These are phyloP conservation scores for Bothriochloa decipiens DNA, from an alignment of 176 grass and related monocot species.

Conservation along the genomic window DNA sequence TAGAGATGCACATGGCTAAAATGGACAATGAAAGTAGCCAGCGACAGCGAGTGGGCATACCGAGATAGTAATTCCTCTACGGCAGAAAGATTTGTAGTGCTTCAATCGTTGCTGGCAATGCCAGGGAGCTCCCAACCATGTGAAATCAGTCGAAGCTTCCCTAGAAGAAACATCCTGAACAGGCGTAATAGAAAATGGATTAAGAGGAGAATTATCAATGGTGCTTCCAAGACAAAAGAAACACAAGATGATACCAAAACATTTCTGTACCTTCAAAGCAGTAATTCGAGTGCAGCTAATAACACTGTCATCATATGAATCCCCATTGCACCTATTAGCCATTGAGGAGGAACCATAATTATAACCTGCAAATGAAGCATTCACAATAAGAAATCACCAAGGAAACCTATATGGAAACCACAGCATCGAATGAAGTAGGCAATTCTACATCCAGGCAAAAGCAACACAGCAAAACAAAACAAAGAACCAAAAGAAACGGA, in stretches of 20 bases:
- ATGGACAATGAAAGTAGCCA: not conserved
- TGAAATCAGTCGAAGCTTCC: slow-evolving; percentile 53
- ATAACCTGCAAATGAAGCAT: slow-evolving; percentile 47
- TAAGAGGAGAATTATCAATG: slow-evolving; percentile 8
- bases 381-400: not conserved
- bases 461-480: not conserved
- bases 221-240: slow-evolving; percentile 3
- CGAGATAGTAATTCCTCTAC: slow-evolving; percentile 80
- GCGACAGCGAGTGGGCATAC: slow-evolving; percentile 44
- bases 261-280: slow-evolving; percentile 58
- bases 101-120: slow-evolving; percentile 70
- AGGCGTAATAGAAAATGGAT: not conserved
- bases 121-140: slow-evolving; percentile 77
- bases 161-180: slow-evolving; percentile 62
- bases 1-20: not conserved
- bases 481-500: not conserved
- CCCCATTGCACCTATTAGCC: slow-evolving; percentile 46
- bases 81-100: slow-evolving; percentile 80
- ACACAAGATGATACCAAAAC: not conserved
- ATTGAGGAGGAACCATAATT: slow-evolving; percentile 34
- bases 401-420: not conserved
- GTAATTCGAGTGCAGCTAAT: slow-evolving; percentile 49
- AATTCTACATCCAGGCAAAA: slow-evolving; percentile 13
- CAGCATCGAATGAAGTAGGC: not conserved
- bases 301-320: slow-evolving; percentile 44